A percentile compares a stretch with the other conserved stretches of the same genome.
Evolutionary conservation across 176 grass and related monocot genomes (phyloP).

Genomic region (Eragrostis nindensis): DNA sequence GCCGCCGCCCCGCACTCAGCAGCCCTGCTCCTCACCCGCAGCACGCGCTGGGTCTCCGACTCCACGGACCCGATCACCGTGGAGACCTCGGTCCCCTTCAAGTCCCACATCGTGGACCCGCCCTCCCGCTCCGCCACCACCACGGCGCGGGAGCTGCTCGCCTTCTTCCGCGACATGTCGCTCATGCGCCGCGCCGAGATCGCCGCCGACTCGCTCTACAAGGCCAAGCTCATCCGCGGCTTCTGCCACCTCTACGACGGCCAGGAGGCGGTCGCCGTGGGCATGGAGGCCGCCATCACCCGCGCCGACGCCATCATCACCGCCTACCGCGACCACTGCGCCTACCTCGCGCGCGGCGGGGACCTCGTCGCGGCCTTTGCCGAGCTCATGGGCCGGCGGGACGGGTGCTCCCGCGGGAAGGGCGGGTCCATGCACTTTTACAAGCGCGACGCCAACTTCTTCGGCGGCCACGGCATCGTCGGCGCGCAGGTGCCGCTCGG

Average conservation of each 20-base stretch:
- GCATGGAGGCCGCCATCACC: slow-evolving; percentile 74
- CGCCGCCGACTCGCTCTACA: slow-evolving; percentile 95
- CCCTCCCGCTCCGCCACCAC: slow-evolving; percentile 47
- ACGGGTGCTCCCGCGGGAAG: slow-evolving; percentile 73
- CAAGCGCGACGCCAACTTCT: slow-evolving; percentile 81
- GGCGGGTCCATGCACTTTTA: slow-evolving; percentile 97
- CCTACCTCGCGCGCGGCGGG: slow-evolving; percentile 72
- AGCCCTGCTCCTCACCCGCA: background rate
- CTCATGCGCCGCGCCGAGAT: slow-evolving; percentile 84
- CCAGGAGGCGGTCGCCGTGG: slow-evolving; percentile 78
- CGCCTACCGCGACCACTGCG: slow-evolving; percentile 92
- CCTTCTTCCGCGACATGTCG: slow-evolving; percentile 74
- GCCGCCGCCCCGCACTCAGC: background rate
- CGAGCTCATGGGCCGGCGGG: slow-evolving; percentile 85
- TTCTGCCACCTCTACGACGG: slow-evolving; percentile 99
- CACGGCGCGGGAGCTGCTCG: slow-evolving; percentile 44
- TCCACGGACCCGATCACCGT: slow-evolving; percentile 52
- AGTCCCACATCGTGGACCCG: slow-evolving; percentile 54
- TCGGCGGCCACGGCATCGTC: slow-evolving; percentile 84
- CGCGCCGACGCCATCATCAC: slow-evolving; percentile 82
- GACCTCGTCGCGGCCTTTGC: slow-evolving; percentile 60
- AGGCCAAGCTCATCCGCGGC: slow-evolving; percentile 92
- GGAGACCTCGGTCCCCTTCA: slow-evolving; percentile 74
- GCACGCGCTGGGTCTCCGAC: background rate
- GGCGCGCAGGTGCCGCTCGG: slow-evolving; percentile 86